Base-by-base conservation (phyloP, 169 alveolate genomes). In the Plasmodium gaboni region DNA sequence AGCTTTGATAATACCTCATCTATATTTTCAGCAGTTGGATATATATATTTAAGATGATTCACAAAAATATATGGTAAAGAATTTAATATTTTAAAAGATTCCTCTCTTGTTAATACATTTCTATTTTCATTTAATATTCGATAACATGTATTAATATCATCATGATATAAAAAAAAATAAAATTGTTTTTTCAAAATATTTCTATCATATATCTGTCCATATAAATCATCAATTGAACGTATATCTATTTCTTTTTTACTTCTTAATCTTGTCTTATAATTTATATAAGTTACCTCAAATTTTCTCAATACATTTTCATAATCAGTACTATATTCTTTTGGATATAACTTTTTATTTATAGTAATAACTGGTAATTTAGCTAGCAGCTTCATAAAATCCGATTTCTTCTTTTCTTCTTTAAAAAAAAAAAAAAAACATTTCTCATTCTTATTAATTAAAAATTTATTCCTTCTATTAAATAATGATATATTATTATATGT, bases 181-280 rank as follows among this genome's bases (percentile, higher is more conserved):
- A 94, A 78, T 61, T 94, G 96, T 74, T 94, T 94, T 63, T 93
- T 91, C 72, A 94, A 86, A 53, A 94, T 93, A 7, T 70, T 17
- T 51, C 94, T 86, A 70, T 94, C 95, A 57, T 88, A 93, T 24
- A 94, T 94, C 24, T 88, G 32, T 0, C 96, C 96, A 67, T 94
- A 94, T 44, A 94, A 59, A 83, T 94, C 87, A 69, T 93, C 96
- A 3, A 94, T 85, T 1, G 74, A 72, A 19, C 61, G 44, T 44
- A 92, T 91, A 76, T 94, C 88, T 13, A 94, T 91, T 22, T 94
- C 96, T 19, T 87, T 90, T 69, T 85, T 71, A 48, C 78, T 92
- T 17, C 94, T 78, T 24, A 94, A 73, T 26, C 95, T 67, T n/a
- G 96, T 94, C 61, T 94, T 94, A 86, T 92, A 94, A 91, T 94